These are phyloP conservation scores for Saccharomycopsis hybrid DNA, from an alignment of 1,139 yeast species.

Conservation along the genomic window DNA sequence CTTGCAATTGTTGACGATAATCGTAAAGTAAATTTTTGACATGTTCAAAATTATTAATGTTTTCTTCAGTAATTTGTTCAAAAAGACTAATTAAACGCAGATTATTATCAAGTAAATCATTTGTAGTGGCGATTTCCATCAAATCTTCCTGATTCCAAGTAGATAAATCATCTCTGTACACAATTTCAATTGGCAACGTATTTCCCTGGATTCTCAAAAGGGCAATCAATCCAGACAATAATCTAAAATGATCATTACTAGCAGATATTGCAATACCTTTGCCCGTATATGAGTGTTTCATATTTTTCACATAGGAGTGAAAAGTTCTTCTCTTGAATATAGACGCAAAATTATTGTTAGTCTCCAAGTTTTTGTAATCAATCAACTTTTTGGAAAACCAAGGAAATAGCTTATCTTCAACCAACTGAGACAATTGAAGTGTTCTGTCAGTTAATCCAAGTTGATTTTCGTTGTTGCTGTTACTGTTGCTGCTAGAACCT, in stretches of 20 bases:
- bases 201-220: constrained; percentile 20
- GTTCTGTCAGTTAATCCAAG: constrained; percentile 10
- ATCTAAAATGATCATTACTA: constrained; percentile 32
- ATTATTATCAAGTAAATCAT: constrained; percentile 18
- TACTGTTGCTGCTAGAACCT: too few relatives aligned
- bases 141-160: constrained; percentile 20
- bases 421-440: constrained; percentile 11
- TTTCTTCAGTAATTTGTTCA: constrained; percentile 16
- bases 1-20: constrained; percentile 6
- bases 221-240: constrained; percentile 20
- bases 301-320: constrained; percentile 21
- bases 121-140: constrained; percentile 20
- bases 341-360: constrained; percentile 12
- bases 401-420: constrained; percentile 18
- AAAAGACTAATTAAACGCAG: constrained; percentile 5
- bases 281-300: constrained; percentile 33
- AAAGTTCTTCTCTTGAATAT: constrained; percentile 15
- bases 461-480: constrained; percentile 9
- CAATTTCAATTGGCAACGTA: constrained; percentile 21
- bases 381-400: constrained; percentile 17
- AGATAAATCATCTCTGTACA: constrained; percentile 20
- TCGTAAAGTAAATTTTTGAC: constrained; percentile 14
- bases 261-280: constrained; percentile 42
- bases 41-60: constrained; percentile 23
- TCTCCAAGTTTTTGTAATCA: constrained; percentile 17